Evolutionary conservation across 2,329 filamentous ascomycete species (phyloP).

Genomic region (Tolypocladium cylindrosporum): DNA sequence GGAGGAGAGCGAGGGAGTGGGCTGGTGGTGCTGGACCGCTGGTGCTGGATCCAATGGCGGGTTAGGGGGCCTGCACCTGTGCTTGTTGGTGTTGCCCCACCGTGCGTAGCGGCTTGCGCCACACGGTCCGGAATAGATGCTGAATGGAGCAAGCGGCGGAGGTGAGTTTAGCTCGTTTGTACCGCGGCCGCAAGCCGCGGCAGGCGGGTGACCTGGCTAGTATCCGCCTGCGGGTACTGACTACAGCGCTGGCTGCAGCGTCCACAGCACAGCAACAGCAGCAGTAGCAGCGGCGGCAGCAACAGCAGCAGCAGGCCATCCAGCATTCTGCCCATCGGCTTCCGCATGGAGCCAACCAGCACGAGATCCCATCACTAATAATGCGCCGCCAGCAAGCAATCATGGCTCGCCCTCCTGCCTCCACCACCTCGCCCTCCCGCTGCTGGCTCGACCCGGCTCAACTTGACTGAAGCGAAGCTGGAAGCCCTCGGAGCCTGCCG

Average conservation of each 20-base stretch:
- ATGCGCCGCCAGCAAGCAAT: not conserved
- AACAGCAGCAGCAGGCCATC: not conserved
- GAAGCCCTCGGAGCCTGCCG: not conserved
- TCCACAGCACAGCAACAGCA: not conserved
- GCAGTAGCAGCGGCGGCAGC: not conserved
- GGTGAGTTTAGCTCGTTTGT: not conserved
- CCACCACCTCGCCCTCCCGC: not conserved
- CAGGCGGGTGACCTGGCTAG: not conserved
- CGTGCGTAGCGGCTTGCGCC: not conserved
- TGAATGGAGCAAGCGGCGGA: not conserved
- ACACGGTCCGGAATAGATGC: not conserved
- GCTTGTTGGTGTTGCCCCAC: not conserved
- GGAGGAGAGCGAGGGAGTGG: not conserved
- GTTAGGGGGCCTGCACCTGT: not conserved
- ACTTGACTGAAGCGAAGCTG: not conserved
- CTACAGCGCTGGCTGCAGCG: not conserved
- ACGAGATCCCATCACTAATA: not conserved
- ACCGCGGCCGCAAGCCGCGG: not conserved
- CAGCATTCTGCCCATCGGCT: too few relatives aligned
- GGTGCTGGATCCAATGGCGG: not conserved
- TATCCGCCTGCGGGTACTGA: not conserved
- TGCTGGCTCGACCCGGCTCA: not conserved
- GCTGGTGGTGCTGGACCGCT: not conserved
- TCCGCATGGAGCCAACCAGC: not conserved
- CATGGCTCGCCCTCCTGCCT: not conserved